Base-by-base conservation (phyloP, 805 yeast genomes). In the Metschnikowia aberdeeniae region DNA sequence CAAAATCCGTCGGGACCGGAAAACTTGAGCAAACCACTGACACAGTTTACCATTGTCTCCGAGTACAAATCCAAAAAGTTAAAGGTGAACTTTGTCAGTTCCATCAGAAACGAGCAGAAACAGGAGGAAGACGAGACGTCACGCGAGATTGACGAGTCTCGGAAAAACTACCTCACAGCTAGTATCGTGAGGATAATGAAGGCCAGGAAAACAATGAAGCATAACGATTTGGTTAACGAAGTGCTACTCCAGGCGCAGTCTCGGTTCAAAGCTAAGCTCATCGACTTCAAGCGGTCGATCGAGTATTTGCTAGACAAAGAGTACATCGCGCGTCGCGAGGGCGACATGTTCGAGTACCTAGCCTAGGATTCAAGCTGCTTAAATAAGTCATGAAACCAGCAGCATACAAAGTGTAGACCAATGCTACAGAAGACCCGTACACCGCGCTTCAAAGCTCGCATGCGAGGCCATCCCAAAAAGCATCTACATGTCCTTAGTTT, bases 151-250 rank as follows among this genome's bases (percentile, higher is more conserved):
- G 89, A 84, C 57, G 93, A 89, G 58, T 89, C 89, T 49, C 79
- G 97, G 61, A 85, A 84, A 66, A 81, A 86, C 60, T 84, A 83
- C 67, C 73, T 93, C 56, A 87, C 89, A 60, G 97, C 98, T 2
- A 87, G 96, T 59, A 89, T 93, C 66, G 98, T 92, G 33, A 78
- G 99, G 58, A 87, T 92, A 60, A 93, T 92, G 98, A 92, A 92
- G 70, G 90, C 97, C 1, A 78, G 97, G 60, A 86, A 89, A 63
- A 75, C 74, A 36, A 72, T 88, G 56, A 80, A 80, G 52, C 97
- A 90, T 61, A 85, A 83, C 40, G 83, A 82, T 44, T 75, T 92
- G 57, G 82, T 89, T 34, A 87, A 85, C 56, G 98, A 92, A 63
- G 92, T 90, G 34, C 82, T 88, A 56, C 85, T 87, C 49, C 96